Evolutionary conservation across 2,329 filamentous ascomycete genomes (phyloP).

Genomic region (Pseudocercospora musae): DNA sequence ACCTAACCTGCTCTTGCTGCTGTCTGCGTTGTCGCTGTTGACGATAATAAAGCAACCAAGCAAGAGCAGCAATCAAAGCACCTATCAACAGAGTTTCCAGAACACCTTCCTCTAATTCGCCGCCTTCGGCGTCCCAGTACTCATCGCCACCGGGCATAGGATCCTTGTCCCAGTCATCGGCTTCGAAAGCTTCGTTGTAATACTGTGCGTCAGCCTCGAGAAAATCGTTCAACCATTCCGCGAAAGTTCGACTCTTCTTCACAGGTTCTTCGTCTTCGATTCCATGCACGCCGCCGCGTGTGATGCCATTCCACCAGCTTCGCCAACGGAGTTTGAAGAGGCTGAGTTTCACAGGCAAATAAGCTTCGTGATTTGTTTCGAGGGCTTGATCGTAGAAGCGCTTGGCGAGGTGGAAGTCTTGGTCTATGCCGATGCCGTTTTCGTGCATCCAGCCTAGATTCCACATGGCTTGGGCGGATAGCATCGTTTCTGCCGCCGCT

Average conservation of each 20-base stretch:
- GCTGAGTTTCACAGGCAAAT: conserved; percentile 85
- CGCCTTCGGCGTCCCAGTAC: conserved; percentile 55
- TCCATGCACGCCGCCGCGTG: conserved; percentile 83
- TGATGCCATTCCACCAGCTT: conserved; percentile 93
- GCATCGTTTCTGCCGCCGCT: conserved; percentile 83
- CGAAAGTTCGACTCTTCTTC: conserved; percentile 47
- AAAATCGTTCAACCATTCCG: conserved; percentile 85
- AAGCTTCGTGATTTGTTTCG: conserved; percentile 86
- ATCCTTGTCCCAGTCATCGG: conserved; percentile 45
- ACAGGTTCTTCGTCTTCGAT: conserved; percentile 69
- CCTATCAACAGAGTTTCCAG: conserved; percentile 84
- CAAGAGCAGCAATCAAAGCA: conserved; percentile 68
- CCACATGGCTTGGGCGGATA: conserved; percentile 92
- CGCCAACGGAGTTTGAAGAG: conserved; percentile 78
- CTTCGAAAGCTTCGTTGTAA: conserved; percentile 49
- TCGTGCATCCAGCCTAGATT: conserved; percentile 99
- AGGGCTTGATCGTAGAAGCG: conserved; percentile 91
- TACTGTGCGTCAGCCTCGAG: conserved; percentile 55
- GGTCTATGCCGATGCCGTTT: conserved; percentile 85
- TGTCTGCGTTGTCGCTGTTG: conserved; percentile 58
- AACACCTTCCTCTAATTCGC: conserved; percentile 64
- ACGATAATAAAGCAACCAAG: conserved; percentile 77
- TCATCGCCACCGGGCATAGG: conserved; percentile 54
- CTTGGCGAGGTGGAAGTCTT: conserved; percentile 97
- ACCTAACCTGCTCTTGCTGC: not conserved